phyloP scores from a whole-genome alignment of 768 basidiomycete species.

The Tricholoma hemisulphureum region DNA sequence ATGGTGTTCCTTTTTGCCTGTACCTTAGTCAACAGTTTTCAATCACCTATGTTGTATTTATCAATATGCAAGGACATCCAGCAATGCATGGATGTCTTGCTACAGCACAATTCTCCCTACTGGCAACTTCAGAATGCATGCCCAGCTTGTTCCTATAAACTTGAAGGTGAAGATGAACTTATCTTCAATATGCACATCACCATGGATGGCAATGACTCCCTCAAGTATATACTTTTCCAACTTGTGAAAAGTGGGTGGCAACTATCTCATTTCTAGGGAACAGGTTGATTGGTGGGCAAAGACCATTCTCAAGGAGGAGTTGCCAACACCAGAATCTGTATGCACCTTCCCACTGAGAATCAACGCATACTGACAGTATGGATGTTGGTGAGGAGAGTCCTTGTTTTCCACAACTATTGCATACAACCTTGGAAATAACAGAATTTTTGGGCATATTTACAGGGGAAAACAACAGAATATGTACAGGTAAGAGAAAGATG shows the following conservation, averaged over 20 bases:
- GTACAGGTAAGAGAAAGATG: too few relatives aligned
- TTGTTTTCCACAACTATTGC: too few relatives aligned
- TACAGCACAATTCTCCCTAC: too few relatives aligned
- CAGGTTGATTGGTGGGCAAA: constrained; percentile 21
- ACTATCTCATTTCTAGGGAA: constrained; percentile 19
- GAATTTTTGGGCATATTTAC: too few relatives aligned
- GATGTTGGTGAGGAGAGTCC: constrained; percentile 8
- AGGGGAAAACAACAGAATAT: too few relatives aligned
- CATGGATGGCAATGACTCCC: constrained; percentile 31
- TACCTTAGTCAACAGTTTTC: constrained; percentile 22
- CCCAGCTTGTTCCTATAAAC: too few relatives aligned
- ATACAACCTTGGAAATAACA: too few relatives aligned
- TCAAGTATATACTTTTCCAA: constrained; percentile 19
- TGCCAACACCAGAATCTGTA: neutral
- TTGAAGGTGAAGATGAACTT: constrained; percentile 21
- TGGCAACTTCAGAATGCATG: too few relatives aligned
- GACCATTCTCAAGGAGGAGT: constrained; percentile 1
- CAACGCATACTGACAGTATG: neutral
- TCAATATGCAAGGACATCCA: constrained; percentile 11
- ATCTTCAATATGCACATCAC: constrained; percentile 17
- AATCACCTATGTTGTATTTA: constrained; percentile 25
- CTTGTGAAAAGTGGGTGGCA: constrained; percentile 1
- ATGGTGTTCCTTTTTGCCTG: constrained; percentile 18
- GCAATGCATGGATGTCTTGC: too few relatives aligned
- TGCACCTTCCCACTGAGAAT: neutral